Conservation (phyloP, 2,329 filamentous ascomycete species). For the Thermochaetoides dissita region DNA sequence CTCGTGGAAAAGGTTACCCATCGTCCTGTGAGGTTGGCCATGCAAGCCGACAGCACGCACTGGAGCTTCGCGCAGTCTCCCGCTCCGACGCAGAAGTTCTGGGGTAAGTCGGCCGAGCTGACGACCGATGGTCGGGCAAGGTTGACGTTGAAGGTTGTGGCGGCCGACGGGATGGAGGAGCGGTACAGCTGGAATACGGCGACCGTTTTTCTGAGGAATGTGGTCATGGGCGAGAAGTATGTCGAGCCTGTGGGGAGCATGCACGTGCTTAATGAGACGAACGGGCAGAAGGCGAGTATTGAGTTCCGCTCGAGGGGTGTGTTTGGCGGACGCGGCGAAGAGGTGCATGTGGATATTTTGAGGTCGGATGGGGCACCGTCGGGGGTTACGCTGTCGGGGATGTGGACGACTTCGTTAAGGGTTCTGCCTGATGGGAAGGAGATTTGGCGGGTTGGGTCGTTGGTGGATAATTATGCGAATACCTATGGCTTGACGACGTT, state of each 20-base stretch:
- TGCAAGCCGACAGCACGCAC: constrained; percentile 71
- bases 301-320: constrained; percentile 93
- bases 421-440: constrained; percentile 44
- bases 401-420: constrained; percentile 63
- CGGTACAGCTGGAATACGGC: constrained; percentile 79
- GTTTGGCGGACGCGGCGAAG: constrained; percentile 90
- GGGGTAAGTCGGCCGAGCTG: constrained; percentile 92
- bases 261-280: constrained; percentile 71
- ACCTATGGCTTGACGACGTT: constrained; percentile 84
- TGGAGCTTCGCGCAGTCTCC: constrained; percentile 87
- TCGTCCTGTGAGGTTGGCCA: constrained; percentile 80
- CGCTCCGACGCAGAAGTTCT: constrained; percentile 88
- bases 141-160: constrained; percentile 48
- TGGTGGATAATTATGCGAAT: constrained; percentile 66
- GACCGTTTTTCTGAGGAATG: constrained; percentile 84
- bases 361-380: constrained; percentile 51
- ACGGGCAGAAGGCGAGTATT: constrained; percentile 67
- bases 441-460: constrained; percentile 64
- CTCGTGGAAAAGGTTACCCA: constrained; percentile 94
- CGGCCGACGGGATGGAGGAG: constrained; percentile 54
- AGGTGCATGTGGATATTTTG: constrained; percentile 65
- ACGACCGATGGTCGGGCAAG: constrained; percentile 81
- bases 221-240: constrained; percentile 97
- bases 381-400: constrained; percentile 58
- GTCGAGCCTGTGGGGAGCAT: constrained; percentile 87